A percentile compares a stretch with the other conserved stretches of the same genome.
Evolutionary conservation across 176 grass and related monocot genomes (phyloP).

Genomic region (Triticum urartu): DNA sequence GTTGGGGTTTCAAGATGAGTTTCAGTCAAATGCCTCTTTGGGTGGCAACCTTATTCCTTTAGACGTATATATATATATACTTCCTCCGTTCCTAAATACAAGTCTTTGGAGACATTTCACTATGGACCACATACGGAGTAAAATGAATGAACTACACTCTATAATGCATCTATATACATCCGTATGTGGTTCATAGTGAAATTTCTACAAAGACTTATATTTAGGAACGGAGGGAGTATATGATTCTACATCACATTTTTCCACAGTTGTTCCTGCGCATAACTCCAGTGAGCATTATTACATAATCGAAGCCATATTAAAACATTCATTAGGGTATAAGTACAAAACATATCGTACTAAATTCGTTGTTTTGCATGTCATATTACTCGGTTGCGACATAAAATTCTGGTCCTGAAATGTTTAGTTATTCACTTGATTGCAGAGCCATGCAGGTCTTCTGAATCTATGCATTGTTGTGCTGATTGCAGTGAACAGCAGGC

Average conservation of each 20-base stretch:
- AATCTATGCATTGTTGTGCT: slow-evolving; percentile 98
- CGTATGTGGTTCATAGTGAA: no score
- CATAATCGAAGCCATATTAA: not conserved
- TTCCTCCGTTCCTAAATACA: no score
- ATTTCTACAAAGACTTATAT: no score
- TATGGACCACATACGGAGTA: no score
- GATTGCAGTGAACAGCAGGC: slow-evolving; percentile 90
- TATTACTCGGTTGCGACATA: not conserved
- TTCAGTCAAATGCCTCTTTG: not conserved
- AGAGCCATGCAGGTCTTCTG: slow-evolving; percentile 98
- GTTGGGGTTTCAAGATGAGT: not conserved
- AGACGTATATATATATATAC: not conserved
- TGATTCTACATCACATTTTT: not conserved
- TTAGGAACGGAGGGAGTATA: no score
- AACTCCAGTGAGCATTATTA: not conserved
- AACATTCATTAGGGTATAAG: not conserved
- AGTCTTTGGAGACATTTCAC: no score
- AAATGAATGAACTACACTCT: no score
- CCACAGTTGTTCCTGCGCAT: not conserved
- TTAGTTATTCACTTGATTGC: slow-evolving; percentile 32
- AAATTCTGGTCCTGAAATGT: slow-evolving; percentile 13
- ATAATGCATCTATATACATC: no score
- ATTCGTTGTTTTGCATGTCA: not conserved
- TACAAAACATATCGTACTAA: not conserved
- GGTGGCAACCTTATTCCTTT: not conserved